phyloP scores from a whole-genome alignment of 106 monocot species.

The Dendrobium chrysotoxum region DNA sequence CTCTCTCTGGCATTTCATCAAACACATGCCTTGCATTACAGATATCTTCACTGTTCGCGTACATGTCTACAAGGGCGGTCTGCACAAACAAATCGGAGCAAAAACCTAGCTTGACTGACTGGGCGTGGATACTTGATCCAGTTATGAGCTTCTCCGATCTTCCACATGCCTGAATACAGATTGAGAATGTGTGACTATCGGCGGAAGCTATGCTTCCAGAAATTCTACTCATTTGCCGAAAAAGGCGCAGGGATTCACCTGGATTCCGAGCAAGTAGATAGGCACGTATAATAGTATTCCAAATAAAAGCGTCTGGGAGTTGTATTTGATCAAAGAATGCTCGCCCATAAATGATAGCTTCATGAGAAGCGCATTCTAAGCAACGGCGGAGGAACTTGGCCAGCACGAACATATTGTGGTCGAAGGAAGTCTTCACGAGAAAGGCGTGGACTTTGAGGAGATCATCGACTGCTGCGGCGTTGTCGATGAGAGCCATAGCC shows the following conservation, averaged over 20 bases:
- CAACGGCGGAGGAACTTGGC: slow-evolving; percentile 6
- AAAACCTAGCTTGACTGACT: slow-evolving; percentile 26
- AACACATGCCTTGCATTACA: slow-evolving; percentile 26
- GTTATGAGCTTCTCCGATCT: neutral
- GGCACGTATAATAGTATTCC: slow-evolving; percentile 32
- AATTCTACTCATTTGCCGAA: slow-evolving; percentile 15
- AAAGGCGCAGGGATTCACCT: slow-evolving; percentile 16
- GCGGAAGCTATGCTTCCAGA: neutral
- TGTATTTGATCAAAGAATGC: slow-evolving; percentile 32
- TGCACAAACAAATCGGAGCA: slow-evolving; percentile 25
- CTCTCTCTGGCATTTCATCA: slow-evolving; percentile 29
- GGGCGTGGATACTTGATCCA: slow-evolving; percentile 26
- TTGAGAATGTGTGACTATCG: slow-evolving; percentile 44
- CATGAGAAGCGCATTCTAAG: neutral
- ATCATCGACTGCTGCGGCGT: neutral
- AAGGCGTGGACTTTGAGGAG: slow-evolving; percentile 9
- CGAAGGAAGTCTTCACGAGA: slow-evolving; percentile 6
- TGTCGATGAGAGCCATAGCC: slow-evolving; percentile 1
- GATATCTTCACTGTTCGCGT: slow-evolving; percentile 25
- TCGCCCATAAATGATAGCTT: neutral
- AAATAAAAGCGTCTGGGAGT: slow-evolving; percentile 26
- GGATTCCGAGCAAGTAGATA: slow-evolving; percentile 10
- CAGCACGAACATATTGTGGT: slow-evolving; percentile 5
- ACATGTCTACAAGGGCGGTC: slow-evolving; percentile 47
- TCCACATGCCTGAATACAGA: slow-evolving; percentile 40